Percentiles rank a stretch among this genome's conserved stretches.
phyloP scores from a whole-genome alignment of 2,329 filamentous ascomycete genomes.

The Verticillium nonalfalfae region DNA sequence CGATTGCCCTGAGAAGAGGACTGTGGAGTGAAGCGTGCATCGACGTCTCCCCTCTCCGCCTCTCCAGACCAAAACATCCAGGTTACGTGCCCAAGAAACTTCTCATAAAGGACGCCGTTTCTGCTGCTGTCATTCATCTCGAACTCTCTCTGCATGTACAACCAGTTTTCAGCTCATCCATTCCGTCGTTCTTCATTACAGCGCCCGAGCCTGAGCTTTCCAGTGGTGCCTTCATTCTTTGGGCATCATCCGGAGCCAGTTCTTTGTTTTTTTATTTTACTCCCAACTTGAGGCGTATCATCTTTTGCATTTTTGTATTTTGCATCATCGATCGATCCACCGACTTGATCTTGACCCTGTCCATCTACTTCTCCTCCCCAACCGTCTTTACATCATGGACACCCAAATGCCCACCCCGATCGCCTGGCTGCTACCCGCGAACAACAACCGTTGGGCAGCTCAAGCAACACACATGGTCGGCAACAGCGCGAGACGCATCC shows the following conservation, averaged over 20 bases:
- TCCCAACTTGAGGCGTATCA: neutral
- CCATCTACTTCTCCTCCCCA: neutral
- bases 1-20: neutral
- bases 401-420: slow-evolving; percentile 7
- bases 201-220: neutral
- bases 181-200: neutral
- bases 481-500: slow-evolving; percentile 7
- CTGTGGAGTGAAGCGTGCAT: neutral
- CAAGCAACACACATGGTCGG: slow-evolving; percentile 8
- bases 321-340: too few species aligned
- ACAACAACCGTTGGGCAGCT: slow-evolving; percentile 9
- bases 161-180: neutral
- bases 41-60: neutral
- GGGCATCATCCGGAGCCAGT: neutral
- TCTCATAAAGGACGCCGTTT: neutral
- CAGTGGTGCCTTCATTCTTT: neutral
- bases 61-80: too few species aligned
- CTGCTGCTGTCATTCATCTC: neutral
- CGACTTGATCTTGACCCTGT: neutral
- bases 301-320: neutral
- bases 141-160: neutral
- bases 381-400: neutral
- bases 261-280: neutral
- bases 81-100: too few species aligned
- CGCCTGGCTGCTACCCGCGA: slow-evolving; percentile 11